These are phyloP conservation scores for Syzygium aromaticum DNA, from an alignment of 345 rosid genomes.

Conservation along the genomic window DNA sequence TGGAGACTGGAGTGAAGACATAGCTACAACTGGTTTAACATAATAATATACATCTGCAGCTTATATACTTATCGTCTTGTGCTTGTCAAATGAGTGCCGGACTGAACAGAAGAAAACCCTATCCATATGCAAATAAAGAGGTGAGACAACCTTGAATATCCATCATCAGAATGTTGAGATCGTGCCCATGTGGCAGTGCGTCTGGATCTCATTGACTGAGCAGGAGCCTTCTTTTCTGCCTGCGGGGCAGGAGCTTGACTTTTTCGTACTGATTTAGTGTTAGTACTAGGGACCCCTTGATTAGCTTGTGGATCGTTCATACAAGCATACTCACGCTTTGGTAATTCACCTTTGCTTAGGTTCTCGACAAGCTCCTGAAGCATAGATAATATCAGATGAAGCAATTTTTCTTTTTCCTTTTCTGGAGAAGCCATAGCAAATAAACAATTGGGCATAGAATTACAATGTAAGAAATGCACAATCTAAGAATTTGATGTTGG, in stretches of 20 bases:
- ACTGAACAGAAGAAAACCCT: neutral
- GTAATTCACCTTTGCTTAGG: conserved; percentile 50
- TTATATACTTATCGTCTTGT: neutral
- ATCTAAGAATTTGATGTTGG: neutral
- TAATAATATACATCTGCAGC: neutral
- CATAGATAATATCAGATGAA: neutral
- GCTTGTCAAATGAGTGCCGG: neutral
- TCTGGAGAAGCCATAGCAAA: neutral
- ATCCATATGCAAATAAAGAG: neutral
- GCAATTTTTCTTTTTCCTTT: neutral
- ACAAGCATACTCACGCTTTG: conserved; percentile 58
- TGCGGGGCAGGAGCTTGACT: conserved; percentile 24
- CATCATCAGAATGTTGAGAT: conserved; percentile 66
- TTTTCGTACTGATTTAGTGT: conserved; percentile 28
- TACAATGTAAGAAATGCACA: neutral
- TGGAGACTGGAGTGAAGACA: neutral
- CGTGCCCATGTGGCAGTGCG: conserved; percentile 81
- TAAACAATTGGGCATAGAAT: neutral
- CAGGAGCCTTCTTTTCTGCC: conserved; percentile 55
- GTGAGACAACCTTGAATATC: conserved; percentile 55
- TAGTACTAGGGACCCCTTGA: conserved; percentile 10
- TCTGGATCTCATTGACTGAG: conserved; percentile 85
- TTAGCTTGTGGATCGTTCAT: conserved; percentile 32
- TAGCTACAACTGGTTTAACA: neutral
- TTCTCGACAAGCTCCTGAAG: conserved; percentile 73